Percentiles rank a stretch among this genome's conserved stretches.
phyloP scores from a whole-genome alignment of 805 yeast species.

The Kurtzmaniella cleridarum region DNA sequence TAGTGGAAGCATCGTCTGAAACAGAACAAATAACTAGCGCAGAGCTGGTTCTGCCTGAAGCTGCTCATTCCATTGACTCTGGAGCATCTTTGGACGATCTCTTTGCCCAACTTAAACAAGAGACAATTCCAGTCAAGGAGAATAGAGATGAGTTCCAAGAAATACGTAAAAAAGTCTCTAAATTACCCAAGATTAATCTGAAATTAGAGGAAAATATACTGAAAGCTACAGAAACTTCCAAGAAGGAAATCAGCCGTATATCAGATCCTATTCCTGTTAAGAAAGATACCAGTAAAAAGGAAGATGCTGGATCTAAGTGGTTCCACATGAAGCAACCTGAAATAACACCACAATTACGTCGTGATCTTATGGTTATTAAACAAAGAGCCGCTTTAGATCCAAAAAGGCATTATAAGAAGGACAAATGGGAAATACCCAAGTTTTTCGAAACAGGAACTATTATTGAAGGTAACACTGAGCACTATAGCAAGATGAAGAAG shows the following conservation, averaged over 20 bases:
- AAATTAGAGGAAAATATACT: slow-evolving; percentile 16
- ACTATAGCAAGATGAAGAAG: slow-evolving; percentile 58
- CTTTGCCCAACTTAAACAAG: slow-evolving; percentile 25
- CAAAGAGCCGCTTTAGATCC: slow-evolving; percentile 93
- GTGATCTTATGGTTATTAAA: slow-evolving; percentile 74
- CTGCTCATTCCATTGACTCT: slow-evolving; percentile 5
- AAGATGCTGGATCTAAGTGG: slow-evolving; percentile 61
- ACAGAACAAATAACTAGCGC: slow-evolving; percentile 16
- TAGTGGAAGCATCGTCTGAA: slow-evolving; percentile 20
- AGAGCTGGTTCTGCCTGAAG: slow-evolving; percentile 16
- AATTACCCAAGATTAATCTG: slow-evolving; percentile 36
- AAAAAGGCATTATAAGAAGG: slow-evolving; percentile 89
- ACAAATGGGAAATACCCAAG: slow-evolving; percentile 70
- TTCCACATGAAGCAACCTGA: slow-evolving; percentile 75
- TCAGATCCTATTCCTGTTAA: slow-evolving; percentile 40
- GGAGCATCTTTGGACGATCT: slow-evolving; percentile 25
- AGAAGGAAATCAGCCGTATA: slow-evolving; percentile 21
- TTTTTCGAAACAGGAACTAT: slow-evolving; percentile 87
- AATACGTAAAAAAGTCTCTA: slow-evolving; percentile 30
- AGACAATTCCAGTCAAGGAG: slow-evolving; percentile 8
- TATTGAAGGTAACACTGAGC: slow-evolving; percentile 77
- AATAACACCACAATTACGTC: slow-evolving; percentile 61
- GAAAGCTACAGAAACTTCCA: slow-evolving; percentile 9
- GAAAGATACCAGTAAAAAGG: slow-evolving; percentile 10
- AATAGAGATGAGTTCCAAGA: slow-evolving; percentile 22